phyloP scores from a whole-genome alignment of 805 yeast genomes.

The Cyberlindnera bimundalis region DNA sequence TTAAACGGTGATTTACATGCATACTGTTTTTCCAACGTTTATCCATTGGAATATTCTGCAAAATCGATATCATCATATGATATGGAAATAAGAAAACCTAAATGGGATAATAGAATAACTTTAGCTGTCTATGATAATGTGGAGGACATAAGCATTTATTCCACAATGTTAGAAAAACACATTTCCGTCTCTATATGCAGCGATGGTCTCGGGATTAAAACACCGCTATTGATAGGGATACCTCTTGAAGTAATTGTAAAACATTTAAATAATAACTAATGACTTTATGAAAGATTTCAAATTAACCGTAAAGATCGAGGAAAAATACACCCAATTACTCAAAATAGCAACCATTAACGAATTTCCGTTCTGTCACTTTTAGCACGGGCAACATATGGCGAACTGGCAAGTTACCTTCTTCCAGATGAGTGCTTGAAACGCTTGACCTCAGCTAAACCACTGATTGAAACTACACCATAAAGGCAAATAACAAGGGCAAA shows the following conservation, averaged over 20 bases:
- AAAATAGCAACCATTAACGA: too few species aligned
- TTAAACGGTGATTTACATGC: constrained; percentile 34
- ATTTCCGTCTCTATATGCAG: constrained; percentile 13
- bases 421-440: too few species aligned
- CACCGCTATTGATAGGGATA: constrained; percentile 8
- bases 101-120: constrained; percentile 8
- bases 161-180: constrained; percentile 24
- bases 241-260: constrained; percentile 5
- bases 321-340: too few species aligned
- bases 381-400: neutral
- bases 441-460: neutral
- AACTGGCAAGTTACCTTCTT: too few species aligned
- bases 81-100: neutral
- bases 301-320: too few species aligned
- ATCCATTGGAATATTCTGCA: neutral
- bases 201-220: neutral
- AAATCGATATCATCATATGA: neutral
- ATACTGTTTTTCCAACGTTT: constrained; percentile 29
- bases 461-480: neutral
- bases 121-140: constrained; percentile 8
- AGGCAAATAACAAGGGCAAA: neutral
- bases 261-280: too few species aligned
- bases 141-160: constrained; percentile 15
- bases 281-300: too few species aligned
- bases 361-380: too few species aligned